Percentiles rank a stretch among this genome's conserved stretches.
Conservation (phyloP, 2,329 filamentous ascomycete species). For the Talaromyces sp. region DNA sequence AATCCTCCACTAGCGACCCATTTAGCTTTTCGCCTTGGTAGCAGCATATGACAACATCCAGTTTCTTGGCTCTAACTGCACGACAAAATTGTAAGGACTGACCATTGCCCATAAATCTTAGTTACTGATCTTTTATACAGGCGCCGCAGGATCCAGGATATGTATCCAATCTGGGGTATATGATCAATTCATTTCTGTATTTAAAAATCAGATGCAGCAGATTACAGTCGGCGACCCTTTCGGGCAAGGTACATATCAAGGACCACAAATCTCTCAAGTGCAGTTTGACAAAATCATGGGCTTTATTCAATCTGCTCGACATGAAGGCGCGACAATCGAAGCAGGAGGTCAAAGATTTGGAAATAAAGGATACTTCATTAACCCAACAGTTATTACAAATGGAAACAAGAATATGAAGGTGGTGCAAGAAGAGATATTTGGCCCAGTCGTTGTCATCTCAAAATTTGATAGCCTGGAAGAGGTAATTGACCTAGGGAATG, state of each 20-base stretch:
- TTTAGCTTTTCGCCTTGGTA: too few relatives aligned
- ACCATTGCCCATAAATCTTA: not conserved
- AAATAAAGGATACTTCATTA: constrained; percentile 74
- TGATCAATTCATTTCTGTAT: constrained; percentile 54
- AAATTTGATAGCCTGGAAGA: constrained; percentile 54
- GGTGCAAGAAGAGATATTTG: constrained; percentile 68
- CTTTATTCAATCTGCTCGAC: constrained; percentile 58
- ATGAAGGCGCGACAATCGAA: constrained; percentile 57
- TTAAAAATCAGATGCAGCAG: constrained; percentile 65
- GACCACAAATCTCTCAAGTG: constrained; percentile 71
- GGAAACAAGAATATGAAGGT: constrained; percentile 61
- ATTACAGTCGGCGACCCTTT: constrained; percentile 72
- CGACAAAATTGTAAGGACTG: constrained; percentile 49
- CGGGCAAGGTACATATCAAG: constrained; percentile 70
- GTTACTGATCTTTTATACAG: not conserved
- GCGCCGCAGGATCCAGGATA: constrained; percentile 50
- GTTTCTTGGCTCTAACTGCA: too few relatives aligned
- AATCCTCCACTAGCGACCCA: too few relatives aligned
- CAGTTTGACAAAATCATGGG: constrained; percentile 80
- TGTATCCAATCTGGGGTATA: constrained; percentile 55
- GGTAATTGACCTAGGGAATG: constrained; percentile 65
- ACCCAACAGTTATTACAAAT: constrained; percentile 50
- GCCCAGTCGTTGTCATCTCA: constrained; percentile 40
- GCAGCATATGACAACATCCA: too few relatives aligned
- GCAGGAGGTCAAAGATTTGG: constrained; percentile 64